These are phyloP conservation scores for Entomortierella beljakovae DNA, from an alignment of 192 early-diverging fungal genomes.

Conservation along the genomic window DNA sequence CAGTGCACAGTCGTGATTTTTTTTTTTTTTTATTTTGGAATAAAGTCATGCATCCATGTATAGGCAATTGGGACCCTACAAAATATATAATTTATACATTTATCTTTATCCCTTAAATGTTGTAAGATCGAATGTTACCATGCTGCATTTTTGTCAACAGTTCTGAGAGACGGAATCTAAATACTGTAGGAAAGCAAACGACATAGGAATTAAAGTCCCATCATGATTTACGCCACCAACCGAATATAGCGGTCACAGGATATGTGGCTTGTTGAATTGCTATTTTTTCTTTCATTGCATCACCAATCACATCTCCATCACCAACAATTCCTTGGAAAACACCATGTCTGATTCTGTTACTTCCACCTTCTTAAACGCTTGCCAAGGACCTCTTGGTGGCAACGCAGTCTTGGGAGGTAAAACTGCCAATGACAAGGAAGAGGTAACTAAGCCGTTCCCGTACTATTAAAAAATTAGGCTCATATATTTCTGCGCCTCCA, in stretches of 20 bases:
- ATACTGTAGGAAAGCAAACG: no score
- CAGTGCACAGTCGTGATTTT: not conserved
- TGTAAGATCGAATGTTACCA: slow-evolving; percentile 3
- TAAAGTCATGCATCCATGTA: no score
- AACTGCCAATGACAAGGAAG: slow-evolving; percentile 38
- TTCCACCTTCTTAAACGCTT: slow-evolving; percentile 40
- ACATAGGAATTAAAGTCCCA: no score
- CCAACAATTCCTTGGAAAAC: not conserved
- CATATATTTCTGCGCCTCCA: no score
- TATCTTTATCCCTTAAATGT: not conserved
- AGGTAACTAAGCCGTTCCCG: slow-evolving; percentile 15
- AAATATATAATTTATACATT: no score
- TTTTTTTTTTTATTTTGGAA: no score
- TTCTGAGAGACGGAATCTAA: not conserved
- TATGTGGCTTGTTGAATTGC: no score
- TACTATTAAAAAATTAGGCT: not conserved
- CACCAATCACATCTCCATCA: not conserved
- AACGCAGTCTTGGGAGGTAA: slow-evolving; percentile 24
- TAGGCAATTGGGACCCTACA: no score
- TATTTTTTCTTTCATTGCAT: slow-evolving; percentile 1
- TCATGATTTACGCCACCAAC: no score
- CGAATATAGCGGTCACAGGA: no score
- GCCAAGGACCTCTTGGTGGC: slow-evolving; percentile 40
- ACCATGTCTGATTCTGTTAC: slow-evolving; percentile 42
- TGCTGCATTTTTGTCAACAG: not conserved